Evolutionary conservation across 2,329 filamentous ascomycete genomes (phyloP), one percentile per base, ranked within the genome.

Genomic region (Hypoxylon sp.): DNA sequence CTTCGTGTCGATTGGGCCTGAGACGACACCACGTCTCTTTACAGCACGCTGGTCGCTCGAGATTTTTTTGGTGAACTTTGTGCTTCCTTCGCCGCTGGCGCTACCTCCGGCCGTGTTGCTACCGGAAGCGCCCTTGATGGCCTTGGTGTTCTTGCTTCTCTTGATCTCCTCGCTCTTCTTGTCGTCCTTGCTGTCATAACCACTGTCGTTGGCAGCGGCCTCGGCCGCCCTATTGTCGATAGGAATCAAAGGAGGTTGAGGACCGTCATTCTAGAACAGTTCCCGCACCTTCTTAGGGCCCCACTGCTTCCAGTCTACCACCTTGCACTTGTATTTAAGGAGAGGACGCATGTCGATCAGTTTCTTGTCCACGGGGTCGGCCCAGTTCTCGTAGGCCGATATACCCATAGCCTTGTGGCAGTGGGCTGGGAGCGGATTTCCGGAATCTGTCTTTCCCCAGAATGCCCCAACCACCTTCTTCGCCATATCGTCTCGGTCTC

Each of bases 251-350:
- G 9, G 46, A 36, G 50, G 55, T n/a, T 51, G 55, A 41, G 30
- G 5, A 13, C 52, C 53, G 41, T 51, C 50, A 19, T 59, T 21
- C 65, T 65, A 68, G 53, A 68, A 68, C 53, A 61, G 41, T 5
- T 55, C 48, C 5, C 14, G 52, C 10, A 62, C 3, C 52, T 25
- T 41, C 49, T 55, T 2, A 2, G 58, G 43, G 1, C 41, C 21
- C 58, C 46, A 49, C 38, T 30, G 14, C 2, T 49, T 28, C 46
- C 25, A 25, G 13, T 17, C 46, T 7, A 49, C 14, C n/a, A 3
- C 9, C 23, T 4, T 3, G 13, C 10, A 17, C 25, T 32, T 49
- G 13, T 58, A 19, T 1, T 36, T 11, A 11, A 53, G 28, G n/a
- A 4, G 32, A 4, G 30, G 2, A 2, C 46, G 51, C 46, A 68